These are phyloP conservation scores for Clavulina sp. DNA, from an alignment of 768 basidiomycete species.

Conservation along the genomic window DNA sequence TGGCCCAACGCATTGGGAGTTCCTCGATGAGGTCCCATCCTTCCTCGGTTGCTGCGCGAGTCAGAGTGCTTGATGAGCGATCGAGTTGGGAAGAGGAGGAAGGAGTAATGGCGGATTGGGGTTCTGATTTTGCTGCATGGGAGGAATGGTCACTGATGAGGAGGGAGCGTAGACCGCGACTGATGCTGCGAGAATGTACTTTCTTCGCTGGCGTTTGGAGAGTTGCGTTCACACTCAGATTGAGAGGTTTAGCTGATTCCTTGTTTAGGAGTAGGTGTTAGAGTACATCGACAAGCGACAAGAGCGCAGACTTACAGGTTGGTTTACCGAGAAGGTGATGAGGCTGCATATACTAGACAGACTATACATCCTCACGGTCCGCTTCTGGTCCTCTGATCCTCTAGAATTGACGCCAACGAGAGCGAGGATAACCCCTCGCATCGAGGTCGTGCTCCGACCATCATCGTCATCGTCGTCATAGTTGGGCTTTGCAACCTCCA, in stretches of 20 bases:
- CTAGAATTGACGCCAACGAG: slow-evolving; percentile 43
- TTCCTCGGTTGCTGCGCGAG: slow-evolving; percentile 23
- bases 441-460: no score
- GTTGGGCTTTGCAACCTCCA: slow-evolving; percentile 42
- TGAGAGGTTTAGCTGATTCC: no score
- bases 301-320: slow-evolving; percentile 31
- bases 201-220: no score
- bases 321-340: slow-evolving; percentile 53
- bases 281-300: not conserved
- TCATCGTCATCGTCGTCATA: slow-evolving; percentile 34
- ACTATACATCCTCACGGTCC: slow-evolving; percentile 68
- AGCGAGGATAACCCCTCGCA: slow-evolving; percentile 60
- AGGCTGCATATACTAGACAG: slow-evolving; percentile 55
- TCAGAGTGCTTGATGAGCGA: slow-evolving; percentile 6
- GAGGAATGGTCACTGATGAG: no score
- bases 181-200: no score
- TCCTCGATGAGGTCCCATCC: slow-evolving; percentile 61
- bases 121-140: slow-evolving; percentile 20
- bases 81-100: slow-evolving; percentile 10
- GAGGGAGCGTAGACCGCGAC: no score
- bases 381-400: slow-evolving; percentile 32
- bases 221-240: no score
- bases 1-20: slow-evolving; percentile 68
- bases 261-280: not conserved
- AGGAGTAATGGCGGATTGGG: slow-evolving; percentile 14